These are phyloP conservation scores for Aspergillus biplanus DNA, from an alignment of 495 filamentous ascomycete species.

Conservation along the genomic window DNA sequence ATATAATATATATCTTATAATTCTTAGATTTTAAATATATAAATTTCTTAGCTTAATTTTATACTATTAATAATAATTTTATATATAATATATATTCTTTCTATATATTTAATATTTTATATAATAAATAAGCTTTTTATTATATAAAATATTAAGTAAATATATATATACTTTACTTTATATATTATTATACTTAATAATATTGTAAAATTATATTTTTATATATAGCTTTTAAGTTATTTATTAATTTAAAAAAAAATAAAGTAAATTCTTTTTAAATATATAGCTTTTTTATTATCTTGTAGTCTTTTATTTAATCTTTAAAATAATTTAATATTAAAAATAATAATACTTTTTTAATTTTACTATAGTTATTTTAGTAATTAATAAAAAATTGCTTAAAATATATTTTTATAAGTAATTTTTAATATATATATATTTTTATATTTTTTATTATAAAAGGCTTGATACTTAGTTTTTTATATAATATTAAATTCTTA, in stretches of 20 bases:
- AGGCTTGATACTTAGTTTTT: neutral
- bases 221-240: neutral
- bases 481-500: neutral
- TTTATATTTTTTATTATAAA: neutral
- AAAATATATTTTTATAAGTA: neutral
- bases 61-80: neutral
- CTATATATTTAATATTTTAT: no score
- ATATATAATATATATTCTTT: slow-evolving; percentile 6
- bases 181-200: slow-evolving; percentile 3
- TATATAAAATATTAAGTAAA: slow-evolving; percentile 4
- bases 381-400: neutral
- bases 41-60: neutral
- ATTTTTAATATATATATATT: neutral
- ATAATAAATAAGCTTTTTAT: neutral
- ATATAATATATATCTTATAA: slow-evolving; percentile 7
- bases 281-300: no score
- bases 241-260: slow-evolving; percentile 4
- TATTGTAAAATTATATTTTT: neutral
- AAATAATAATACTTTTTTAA: neutral
- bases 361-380: slow-evolving; percentile 5
- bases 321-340: slow-evolving; percentile 1
- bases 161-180: neutral
- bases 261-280: slow-evolving; percentile 12
- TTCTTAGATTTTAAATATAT: neutral
- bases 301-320: no score